Evolutionary conservation across 345 rosid species (phyloP), one percentile per base, ranked within the genome.

Genomic region (Murraya paniculata): DNA sequence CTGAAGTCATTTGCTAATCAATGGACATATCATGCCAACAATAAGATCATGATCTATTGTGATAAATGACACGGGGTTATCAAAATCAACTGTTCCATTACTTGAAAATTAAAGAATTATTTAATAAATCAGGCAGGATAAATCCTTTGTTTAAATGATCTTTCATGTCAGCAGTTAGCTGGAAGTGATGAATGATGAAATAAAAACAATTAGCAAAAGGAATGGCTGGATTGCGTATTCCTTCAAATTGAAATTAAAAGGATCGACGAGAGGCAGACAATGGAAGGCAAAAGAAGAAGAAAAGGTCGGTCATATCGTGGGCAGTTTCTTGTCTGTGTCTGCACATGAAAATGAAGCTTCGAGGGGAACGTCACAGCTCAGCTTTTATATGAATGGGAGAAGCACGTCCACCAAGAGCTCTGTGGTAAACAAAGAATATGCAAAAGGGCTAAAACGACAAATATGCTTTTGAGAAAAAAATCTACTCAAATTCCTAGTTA

Each of bases 281-380:
- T 24, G 30, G 64, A 57, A 72, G 76, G 19, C 65, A 58, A 57
- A 57, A 7, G 71, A 21, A 65, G 69, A 18, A 62, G 59, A 5
- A 65, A 53, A 45, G 8, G 28, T 45, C 27, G 48, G 9, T 4
- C 56, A 39, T 16, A 25, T 19, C 27, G 48, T 13, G 28, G 31
- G 5, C 21, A 19, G 21, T 31, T 62, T 22, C 18, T 53, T 53
- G 57, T 53, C 6, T 53, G 2, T 64, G 77, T 27, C 57, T 14
- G 36, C 6, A 61, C 68, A 61, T 39, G 57, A 74, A 25, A 25
- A 73, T 14, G 66, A 59, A 41, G 77, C 59, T 60, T 60, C 60
- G 8, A 16, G 53, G 30, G 36, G 68, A 55, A n/a, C 64, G 9
- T 72, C 39, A 56, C 13, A n/a, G 24, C 8, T 27, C n/a, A n/a